Evolutionary conservation across 176 grass and related monocot genomes (phyloP).

Genomic region (Elaeis guineensis): DNA sequence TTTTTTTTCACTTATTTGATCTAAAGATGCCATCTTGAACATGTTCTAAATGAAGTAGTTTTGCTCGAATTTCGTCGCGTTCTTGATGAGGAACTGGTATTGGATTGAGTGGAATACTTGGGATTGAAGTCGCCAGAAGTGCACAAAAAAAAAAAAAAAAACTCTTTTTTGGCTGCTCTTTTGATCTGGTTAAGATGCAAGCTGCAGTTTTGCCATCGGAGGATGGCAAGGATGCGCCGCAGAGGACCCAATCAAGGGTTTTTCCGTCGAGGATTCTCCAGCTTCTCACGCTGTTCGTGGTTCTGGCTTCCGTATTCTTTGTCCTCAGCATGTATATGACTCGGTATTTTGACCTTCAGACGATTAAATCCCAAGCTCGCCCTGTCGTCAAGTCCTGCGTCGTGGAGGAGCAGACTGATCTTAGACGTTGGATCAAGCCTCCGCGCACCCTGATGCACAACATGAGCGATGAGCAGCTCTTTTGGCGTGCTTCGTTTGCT

Average conservation of each 20-base stretch:
- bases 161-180: too few species aligned
- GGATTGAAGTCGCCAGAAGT: too few species aligned
- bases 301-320: slow-evolving; percentile 25
- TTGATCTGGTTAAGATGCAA: background rate
- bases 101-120: too few species aligned
- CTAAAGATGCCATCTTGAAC: too few species aligned
- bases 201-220: background rate
- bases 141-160: too few species aligned
- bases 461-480: slow-evolving; percentile 8
- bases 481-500: background rate
- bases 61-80: too few species aligned
- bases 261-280: slow-evolving; percentile 24
- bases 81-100: too few species aligned
- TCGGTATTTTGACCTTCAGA: slow-evolving; percentile 11
- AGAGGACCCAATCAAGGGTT: slow-evolving; percentile 8
- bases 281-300: slow-evolving; percentile 23
- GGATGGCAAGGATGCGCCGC: slow-evolving; percentile 19
- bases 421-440: slow-evolving; percentile 18
- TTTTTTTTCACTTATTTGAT: too few species aligned
- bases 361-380: background rate
- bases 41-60: too few species aligned
- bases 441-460: slow-evolving; percentile 7
- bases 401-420: background rate
- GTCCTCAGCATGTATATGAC: slow-evolving; percentile 15
- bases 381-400: background rate